Evolutionary conservation across 176 grass and related monocot species (phyloP), one percentile per base, ranked within the genome.

Genomic region (Carex cristatella): DNA sequence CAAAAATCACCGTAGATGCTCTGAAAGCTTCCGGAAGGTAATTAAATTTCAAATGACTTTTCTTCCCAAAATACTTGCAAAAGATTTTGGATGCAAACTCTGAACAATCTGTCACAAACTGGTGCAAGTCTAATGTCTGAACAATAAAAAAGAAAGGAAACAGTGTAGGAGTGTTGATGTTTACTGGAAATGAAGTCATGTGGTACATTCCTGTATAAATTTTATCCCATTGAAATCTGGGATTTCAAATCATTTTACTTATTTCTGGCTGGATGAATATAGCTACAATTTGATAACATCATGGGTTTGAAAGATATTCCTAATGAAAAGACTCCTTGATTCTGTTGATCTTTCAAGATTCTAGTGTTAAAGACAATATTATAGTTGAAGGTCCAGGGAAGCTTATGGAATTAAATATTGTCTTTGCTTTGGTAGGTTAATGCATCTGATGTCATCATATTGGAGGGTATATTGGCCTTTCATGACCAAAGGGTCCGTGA

Each of bases 381-480:
- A 57, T 56, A 79, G 13, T 79, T 57, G 51, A 58, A 77, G 14
- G 59, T 65, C 48, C 28, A 19, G 10, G 16, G 19, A 82, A 61
- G 4, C 37, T 82, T 37, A 49, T 64, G 42, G n/a, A 64, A 65
- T 31, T 65, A 30, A 48, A 5, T 62, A 60, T 82, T 82, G 11
- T 82, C 5, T 51, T 46, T 82, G 18, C 23, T 89, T 87, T 90
- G 51, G 13, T 84, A 99, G 96, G 96, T 99, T 62, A 99, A 99
- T 87, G 93, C 89, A 87, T 99, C 96, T 69, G 93, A 99, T 92
- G 96, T 99, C 60, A 95, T 99, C 44, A 99, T 99, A 85, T 92
- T 99, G 90, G 96, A 99, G 72, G 96, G 96, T 28, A 99, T 99
- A 89, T 88, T 99, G 88, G 93, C 95, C 53, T 99, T 99, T 68